Percentiles rank a stretch among this genome's conserved stretches.
phyloP scores from a whole-genome alignment of 768 basidiomycete genomes.

The Boletus insuetus region DNA sequence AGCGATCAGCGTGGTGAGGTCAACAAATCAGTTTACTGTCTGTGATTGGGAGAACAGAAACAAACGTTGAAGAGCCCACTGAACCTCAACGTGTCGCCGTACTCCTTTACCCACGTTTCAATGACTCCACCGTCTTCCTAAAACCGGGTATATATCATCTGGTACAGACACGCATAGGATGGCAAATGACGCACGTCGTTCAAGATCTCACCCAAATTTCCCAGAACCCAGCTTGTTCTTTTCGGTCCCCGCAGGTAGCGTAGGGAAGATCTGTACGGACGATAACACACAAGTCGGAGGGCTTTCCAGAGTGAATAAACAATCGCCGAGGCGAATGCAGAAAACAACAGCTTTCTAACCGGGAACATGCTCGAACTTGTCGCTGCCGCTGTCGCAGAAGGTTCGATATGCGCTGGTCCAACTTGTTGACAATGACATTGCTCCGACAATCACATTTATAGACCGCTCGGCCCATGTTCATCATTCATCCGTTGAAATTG shows the following conservation, averaged over 20 bases:
- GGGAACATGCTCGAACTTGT: neutral
- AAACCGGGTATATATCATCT: too few species aligned
- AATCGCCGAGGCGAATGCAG: slow-evolving; percentile 10
- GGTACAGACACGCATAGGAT: neutral
- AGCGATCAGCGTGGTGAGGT: neutral
- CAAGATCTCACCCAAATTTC: slow-evolving; percentile 46
- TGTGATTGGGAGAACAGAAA: neutral
- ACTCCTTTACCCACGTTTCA: slow-evolving; percentile 45
- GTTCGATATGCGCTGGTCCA: neutral
- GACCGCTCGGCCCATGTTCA: too few species aligned
- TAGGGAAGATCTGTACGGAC: slow-evolving; percentile 40
- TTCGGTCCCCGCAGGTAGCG: slow-evolving; percentile 52
- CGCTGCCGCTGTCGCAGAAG: neutral
- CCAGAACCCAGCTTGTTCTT: slow-evolving; percentile 43
- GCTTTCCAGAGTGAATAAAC: slow-evolving; percentile 35
- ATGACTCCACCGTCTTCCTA: slow-evolving; percentile 33
- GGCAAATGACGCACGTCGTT: slow-evolving; percentile 34
- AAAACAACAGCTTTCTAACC: neutral
- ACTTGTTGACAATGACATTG: neutral
- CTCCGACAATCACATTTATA: neutral
- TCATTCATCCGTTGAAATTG: too few species aligned
- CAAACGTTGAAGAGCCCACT: slow-evolving; percentile 44
- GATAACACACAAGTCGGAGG: slow-evolving; percentile 27
- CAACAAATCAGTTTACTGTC: neutral
- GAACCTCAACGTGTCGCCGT: slow-evolving; percentile 47